These are phyloP conservation scores for Catunica adiposa DNA, from an alignment of 2,329 filamentous ascomycete species.

Conservation along the genomic window DNA sequence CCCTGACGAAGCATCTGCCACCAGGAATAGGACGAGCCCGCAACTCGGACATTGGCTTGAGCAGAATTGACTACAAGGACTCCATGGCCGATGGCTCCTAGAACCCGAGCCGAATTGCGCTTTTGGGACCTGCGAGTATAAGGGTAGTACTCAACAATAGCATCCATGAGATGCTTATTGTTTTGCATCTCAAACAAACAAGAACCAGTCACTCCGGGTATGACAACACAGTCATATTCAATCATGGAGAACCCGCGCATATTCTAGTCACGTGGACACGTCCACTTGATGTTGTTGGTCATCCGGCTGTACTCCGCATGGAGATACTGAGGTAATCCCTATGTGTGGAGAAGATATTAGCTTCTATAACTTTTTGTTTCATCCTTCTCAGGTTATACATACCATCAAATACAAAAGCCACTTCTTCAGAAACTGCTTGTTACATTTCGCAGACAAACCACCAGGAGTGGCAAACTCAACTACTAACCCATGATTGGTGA, in stretches of 20 bases:
- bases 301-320: slow-evolving; percentile 7
- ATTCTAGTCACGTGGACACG: slow-evolving; percentile 4
- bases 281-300: slow-evolving; percentile 7
- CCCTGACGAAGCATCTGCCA: slow-evolving; percentile 12
- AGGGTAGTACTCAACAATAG: slow-evolving; percentile 4
- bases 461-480: slow-evolving; percentile 12
- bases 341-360: too few relatives aligned
- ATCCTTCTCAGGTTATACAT: background rate
- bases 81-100: slow-evolving; percentile 10
- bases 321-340: slow-evolving; percentile 13
- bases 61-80: slow-evolving; percentile 11
- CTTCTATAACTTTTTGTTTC: too few relatives aligned
- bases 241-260: slow-evolving; percentile 7
- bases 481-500: slow-evolving; percentile 7
- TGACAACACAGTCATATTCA: slow-evolving; percentile 8
- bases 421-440: slow-evolving; percentile 6
- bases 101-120: background rate
- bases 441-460: slow-evolving; percentile 4
- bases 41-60: slow-evolving; percentile 5
- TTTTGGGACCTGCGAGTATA: slow-evolving; percentile 8
- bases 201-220: slow-evolving; percentile 7
- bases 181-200: slow-evolving; percentile 10
- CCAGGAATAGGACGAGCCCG: slow-evolving; percentile 6
- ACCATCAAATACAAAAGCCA: slow-evolving; percentile 11
- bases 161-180: slow-evolving; percentile 3